Conservation (phyloP, 2,329 filamentous ascomycete genomes). For the Lachnellula occidentalis region DNA sequence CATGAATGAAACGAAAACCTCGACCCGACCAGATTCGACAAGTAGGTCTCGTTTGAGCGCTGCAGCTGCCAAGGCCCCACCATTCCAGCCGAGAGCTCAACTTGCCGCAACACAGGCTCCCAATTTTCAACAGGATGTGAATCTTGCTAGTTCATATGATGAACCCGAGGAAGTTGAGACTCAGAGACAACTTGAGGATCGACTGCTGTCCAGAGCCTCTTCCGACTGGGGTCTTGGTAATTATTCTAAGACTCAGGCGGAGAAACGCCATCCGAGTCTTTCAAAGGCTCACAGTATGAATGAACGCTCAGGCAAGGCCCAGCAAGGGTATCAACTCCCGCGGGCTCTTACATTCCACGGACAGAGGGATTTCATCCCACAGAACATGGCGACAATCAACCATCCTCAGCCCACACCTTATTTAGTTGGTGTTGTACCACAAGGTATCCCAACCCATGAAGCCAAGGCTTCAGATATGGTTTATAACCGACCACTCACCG, state of each 20-base stretch:
- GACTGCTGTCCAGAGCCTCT: conserved; percentile 18
- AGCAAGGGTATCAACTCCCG: conserved; percentile 3
- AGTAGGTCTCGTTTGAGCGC: conserved; percentile 27
- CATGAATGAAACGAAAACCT: background rate
- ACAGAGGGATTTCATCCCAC: conserved; percentile 1
- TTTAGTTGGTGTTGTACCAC: conserved; percentile 47
- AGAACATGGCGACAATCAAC: background rate
- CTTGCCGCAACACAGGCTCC: conserved; percentile 1
- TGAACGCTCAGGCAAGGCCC: conserved; percentile 2
- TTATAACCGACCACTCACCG: conserved; percentile 52
- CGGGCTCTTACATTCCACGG: conserved; percentile 18
- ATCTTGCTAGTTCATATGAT: no score
- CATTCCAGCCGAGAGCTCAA: conserved; percentile 30
- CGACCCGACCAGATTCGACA: conserved; percentile 5
- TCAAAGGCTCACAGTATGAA: conserved; percentile 13
- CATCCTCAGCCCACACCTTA: conserved; percentile 38
- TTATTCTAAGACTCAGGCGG: background rate
- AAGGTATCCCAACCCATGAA: conserved; percentile 37
- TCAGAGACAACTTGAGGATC: conserved; percentile 17
- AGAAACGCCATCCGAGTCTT: conserved; percentile 1
- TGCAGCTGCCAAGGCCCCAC: conserved; percentile 31
- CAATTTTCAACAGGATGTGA: background rate
- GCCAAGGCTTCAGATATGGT: conserved; percentile 44
- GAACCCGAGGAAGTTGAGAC: conserved; percentile 6
- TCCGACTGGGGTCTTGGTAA: conserved; percentile 16